These are phyloP conservation scores for Gossypium rotundifolium DNA, from an alignment of 345 rosid genomes.

Conservation along the genomic window DNA sequence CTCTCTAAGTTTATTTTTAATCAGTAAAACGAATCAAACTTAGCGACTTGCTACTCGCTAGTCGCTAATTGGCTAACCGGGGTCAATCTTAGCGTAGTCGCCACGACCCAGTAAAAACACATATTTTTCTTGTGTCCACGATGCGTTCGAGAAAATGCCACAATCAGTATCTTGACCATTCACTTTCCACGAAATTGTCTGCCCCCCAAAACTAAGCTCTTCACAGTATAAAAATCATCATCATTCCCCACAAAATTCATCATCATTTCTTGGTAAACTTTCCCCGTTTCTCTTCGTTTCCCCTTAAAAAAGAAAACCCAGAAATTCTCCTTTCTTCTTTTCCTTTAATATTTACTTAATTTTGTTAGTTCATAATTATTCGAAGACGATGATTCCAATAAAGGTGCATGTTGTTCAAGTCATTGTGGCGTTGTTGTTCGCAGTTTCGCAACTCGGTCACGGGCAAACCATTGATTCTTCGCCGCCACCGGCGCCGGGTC, in stretches of 20 bases:
- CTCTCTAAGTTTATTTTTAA: too few relatives aligned
- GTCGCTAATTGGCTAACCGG: too few relatives aligned
- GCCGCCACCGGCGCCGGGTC: not conserved
- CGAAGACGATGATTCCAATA: not conserved
- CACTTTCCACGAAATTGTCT: not conserved
- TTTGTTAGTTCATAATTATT: not conserved
- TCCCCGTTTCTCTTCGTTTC: not conserved
- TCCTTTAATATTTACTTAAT: too few relatives aligned
- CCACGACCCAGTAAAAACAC: not conserved
- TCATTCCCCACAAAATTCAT: not conserved
- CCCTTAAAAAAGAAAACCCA: not conserved
- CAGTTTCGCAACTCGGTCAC: not conserved
- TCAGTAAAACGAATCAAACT: too few relatives aligned
- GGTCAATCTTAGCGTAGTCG: not conserved
- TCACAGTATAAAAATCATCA: not conserved
- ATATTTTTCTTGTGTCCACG: not conserved
- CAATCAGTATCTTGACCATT: not conserved
- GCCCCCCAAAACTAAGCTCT: not conserved
- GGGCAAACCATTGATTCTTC: conserved; percentile 5
- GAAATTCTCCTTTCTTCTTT: not conserved
- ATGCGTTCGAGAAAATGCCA: not conserved
- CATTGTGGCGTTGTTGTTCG: not conserved
- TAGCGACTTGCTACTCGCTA: too few relatives aligned
- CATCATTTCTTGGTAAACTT: not conserved
- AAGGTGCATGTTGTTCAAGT: not conserved